Base-by-base conservation (phyloP, 2,329 filamentous ascomycete species). In the Ophiocordyceps australis region DNA sequence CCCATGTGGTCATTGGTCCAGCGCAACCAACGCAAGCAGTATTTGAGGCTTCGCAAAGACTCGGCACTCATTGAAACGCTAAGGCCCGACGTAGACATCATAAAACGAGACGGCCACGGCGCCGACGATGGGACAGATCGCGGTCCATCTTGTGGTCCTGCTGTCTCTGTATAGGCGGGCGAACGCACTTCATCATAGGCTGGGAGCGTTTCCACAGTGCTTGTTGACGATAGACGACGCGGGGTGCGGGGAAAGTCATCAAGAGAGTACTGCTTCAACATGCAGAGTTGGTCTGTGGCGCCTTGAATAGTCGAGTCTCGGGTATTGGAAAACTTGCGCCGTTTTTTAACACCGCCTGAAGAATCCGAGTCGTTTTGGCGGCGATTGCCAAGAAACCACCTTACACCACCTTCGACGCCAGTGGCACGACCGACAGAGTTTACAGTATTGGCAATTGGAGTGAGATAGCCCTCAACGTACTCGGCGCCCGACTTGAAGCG, bases 61-160 rank as follows among this genome's bases (percentile, higher is more conserved):
- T 89, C 77, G 12, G 91, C 77, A 40, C 78, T 91, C 65, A 98
- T 82, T 1, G 89, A 83, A 11, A 92, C 75, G 34, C 83, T 83
- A 1, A 95, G 63, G 1, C 83, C 86, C 1, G 83, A 92, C 0
- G 86, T 94, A 5, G 81, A 85, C 46, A 92, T 79, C 36, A 93
- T 78, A 12, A 94, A 58, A 10, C 83, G 73, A 9, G 78, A 80
- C 32, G 79, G 80, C 82, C 83, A 91, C 41, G 60, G 45, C 13
- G 40, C 41, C 12, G 38, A 46, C 5, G 48, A 41, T 4, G 45
- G 41, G 10, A 39, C 34, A 7, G 38, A 32, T 14, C 43, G 39
- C 3, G 46, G 41, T 1, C 36, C 34, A 26, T 32, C 36, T 21
- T 51, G 38, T 11, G 35, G 31, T 41, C 45, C 31, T 43, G 42